Evolutionary conservation across 2,329 filamentous ascomycete genomes (phyloP).

Genomic region (Albifimbria verrucaria): DNA sequence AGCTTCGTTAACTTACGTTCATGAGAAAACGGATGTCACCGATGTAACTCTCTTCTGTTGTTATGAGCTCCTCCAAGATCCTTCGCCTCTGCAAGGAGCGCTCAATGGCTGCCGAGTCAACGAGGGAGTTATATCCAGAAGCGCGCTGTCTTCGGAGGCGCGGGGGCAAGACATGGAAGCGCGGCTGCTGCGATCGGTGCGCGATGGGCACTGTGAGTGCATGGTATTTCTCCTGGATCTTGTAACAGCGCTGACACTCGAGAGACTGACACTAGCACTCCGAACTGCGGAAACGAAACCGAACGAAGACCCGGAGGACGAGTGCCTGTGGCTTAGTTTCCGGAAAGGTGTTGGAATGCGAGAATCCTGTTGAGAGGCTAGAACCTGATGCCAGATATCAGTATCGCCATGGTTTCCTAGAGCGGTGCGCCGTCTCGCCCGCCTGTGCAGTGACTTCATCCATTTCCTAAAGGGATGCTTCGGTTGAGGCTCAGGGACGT

Average conservation of each 20-base stretch:
- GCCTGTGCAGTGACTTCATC: conserved; percentile 66
- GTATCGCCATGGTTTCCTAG: conserved; percentile 2
- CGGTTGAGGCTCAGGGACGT: conserved; percentile 10
- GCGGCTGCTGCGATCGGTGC: conserved; percentile 60
- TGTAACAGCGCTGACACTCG: conserved; percentile 66
- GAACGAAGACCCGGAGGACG: conserved; percentile 71
- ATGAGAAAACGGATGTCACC: conserved; percentile 81
- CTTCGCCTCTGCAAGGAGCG: conserved; percentile 73
- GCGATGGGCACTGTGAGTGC: conserved; percentile 52
- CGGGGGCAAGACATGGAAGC: conserved; percentile 58
- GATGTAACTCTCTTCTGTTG: conserved; percentile 85
- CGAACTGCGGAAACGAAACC: conserved; percentile 78
- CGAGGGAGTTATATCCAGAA: conserved; percentile 47
- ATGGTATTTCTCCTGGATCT: conserved; percentile 53
- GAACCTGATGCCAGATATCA: conserved; percentile 6
- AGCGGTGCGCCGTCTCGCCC: conserved; percentile 38
- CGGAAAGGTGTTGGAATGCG: conserved; percentile 5
- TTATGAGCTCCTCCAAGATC: conserved; percentile 80
- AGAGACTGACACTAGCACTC: conserved; percentile 75
- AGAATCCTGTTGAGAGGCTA: conserved; percentile 3
- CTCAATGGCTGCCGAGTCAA: conserved; percentile 68
- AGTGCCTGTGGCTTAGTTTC: conserved; percentile 43
- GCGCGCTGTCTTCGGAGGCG: conserved; percentile 62
- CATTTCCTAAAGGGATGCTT: conserved; percentile 64
- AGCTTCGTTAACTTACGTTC: conserved; percentile 56